These are phyloP conservation scores for Aureobasidium sp. DNA, from an alignment of 2,329 filamentous ascomycete genomes.

Conservation along the genomic window DNA sequence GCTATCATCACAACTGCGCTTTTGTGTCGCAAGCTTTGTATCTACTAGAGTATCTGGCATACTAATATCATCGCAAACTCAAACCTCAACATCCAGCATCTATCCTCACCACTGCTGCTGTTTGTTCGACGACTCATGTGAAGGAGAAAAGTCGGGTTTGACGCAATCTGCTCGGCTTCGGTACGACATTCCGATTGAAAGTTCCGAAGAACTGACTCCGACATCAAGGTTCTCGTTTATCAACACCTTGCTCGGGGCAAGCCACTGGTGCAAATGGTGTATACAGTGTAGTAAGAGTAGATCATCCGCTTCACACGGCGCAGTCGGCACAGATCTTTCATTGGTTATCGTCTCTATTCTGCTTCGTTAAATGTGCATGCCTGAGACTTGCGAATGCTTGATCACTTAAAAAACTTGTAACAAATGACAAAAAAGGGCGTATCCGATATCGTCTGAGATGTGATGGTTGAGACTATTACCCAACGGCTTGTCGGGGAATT, in stretches of 20 bases:
- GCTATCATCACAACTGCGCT: not conserved
- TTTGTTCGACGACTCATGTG: not conserved
- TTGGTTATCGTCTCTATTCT: not conserved
- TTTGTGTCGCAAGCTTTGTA: not conserved
- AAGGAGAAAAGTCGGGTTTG: constrained; percentile 10
- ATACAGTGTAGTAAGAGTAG: not conserved
- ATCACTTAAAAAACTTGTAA: not conserved
- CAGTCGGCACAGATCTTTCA: too few relatives aligned
- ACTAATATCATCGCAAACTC: not conserved
- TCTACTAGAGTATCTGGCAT: not conserved
- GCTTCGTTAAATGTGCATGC: not conserved
- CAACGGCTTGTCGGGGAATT: not conserved
- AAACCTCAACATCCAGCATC: not conserved
- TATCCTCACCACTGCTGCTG: not conserved
- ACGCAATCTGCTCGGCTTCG: constrained; percentile 6
- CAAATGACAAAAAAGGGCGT: not conserved
- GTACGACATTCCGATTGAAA: constrained; percentile 3
- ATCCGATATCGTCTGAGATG: not conserved
- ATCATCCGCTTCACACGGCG: not conserved
- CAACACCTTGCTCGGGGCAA: not conserved
- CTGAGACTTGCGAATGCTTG: not conserved
- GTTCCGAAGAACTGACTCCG: not conserved
- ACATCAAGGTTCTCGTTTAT: not conserved
- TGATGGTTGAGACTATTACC: not conserved
- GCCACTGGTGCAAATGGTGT: not conserved